Percentiles rank a stretch among this genome's conserved stretches.
phyloP scores from a whole-genome alignment of 768 basidiomycete genomes.

The Candolleomyces aberdarensis region DNA sequence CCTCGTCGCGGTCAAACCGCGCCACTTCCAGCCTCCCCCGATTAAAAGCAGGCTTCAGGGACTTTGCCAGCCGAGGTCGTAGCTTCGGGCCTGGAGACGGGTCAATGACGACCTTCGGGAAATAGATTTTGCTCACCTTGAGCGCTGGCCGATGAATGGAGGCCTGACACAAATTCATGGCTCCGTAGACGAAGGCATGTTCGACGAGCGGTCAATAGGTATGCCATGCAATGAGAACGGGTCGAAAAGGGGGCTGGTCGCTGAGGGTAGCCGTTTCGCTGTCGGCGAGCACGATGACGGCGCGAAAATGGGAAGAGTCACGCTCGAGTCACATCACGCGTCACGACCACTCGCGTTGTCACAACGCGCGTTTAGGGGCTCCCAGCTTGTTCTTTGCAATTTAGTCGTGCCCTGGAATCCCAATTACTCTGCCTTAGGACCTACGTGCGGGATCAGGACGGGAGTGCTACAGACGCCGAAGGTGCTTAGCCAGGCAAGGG shows the following conservation, averaged over 20 bases:
- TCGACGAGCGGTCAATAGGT: background rate
- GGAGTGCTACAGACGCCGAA: too few species aligned
- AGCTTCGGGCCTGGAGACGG: background rate
- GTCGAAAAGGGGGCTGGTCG: background rate
- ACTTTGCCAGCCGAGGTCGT: constrained; percentile 7
- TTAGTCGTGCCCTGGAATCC: too few species aligned
- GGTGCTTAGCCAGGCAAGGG: too few species aligned
- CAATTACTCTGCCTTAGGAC: too few species aligned
- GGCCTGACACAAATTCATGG: background rate
- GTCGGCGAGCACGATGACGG: too few species aligned
- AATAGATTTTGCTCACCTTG: background rate
- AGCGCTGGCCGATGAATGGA: constrained; percentile 1
- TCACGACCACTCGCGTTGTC: too few species aligned
- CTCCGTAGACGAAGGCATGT: background rate
- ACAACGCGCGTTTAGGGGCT: too few species aligned
- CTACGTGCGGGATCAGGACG: too few species aligned
- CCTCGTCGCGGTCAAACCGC: background rate
- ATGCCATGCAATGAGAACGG: background rate
- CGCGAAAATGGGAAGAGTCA: too few species aligned
- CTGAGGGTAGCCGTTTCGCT: background rate
- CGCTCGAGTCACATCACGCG: too few species aligned
- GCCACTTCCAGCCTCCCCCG: constrained; percentile 8
- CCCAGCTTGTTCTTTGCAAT: too few species aligned
- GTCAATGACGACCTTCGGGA: background rate
- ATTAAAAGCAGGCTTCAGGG: constrained; percentile 2